phyloP scores from a whole-genome alignment of 257 asterid genomes.

The Misopates orontium region DNA sequence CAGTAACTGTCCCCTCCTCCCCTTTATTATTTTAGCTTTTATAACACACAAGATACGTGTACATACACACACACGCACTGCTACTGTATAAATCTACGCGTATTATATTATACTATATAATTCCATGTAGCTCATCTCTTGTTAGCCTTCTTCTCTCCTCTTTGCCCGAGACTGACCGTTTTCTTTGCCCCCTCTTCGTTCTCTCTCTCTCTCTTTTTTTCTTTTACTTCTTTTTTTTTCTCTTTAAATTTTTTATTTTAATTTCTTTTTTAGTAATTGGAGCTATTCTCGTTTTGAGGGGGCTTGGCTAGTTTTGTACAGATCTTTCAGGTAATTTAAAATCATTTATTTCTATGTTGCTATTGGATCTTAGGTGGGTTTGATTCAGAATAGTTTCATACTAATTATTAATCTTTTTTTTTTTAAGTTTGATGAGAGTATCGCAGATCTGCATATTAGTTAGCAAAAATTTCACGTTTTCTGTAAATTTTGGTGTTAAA shows the following conservation, averaged over 20 bases:
- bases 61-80: background rate
- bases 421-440: too few relatives aligned
- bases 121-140: conserved; percentile 21
- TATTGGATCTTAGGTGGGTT: background rate
- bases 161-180: conserved; percentile 45
- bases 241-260: background rate
- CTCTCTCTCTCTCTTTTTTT: conserved; percentile 28
- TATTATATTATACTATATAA: too few relatives aligned
- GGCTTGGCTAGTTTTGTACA: conserved; percentile 44
- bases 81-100: background rate
- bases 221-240: conserved; percentile 6
- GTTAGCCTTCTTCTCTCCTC: conserved; percentile 47
- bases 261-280: background rate
- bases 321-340: conserved; percentile 49
- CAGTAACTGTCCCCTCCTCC: conserved; percentile 45
- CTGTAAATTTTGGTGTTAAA: background rate
- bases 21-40: conserved; percentile 4
- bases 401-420: background rate
- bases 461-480: too few relatives aligned
- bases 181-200: conserved; percentile 45
- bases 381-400: background rate
- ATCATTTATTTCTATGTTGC: background rate
- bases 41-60: background rate
- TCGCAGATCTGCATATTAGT: too few relatives aligned
- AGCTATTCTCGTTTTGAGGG: background rate